Evolutionary conservation across 345 rosid genomes (phyloP).

Genomic region (Melaleuca quinquenervia): DNA sequence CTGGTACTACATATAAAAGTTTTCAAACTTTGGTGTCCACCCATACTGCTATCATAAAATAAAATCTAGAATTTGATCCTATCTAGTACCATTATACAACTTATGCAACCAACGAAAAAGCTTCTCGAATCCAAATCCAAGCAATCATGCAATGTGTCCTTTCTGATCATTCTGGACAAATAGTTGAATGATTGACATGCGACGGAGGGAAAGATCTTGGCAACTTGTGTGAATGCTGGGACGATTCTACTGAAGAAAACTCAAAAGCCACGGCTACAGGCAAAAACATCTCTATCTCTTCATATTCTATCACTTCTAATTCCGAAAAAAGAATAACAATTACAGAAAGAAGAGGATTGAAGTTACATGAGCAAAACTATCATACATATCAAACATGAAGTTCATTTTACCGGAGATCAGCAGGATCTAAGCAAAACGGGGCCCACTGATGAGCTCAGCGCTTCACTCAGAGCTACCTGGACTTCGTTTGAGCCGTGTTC

Average conservation of each 20-base stretch:
- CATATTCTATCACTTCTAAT: neutral
- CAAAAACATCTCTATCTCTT: neutral
- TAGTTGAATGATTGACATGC: neutral
- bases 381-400: constrained; percentile 1
- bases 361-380: neutral
- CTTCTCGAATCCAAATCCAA: neutral
- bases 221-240: neutral
- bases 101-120: neutral
- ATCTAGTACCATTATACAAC: neutral
- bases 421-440: constrained; percentile 67
- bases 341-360: neutral
- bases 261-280: neutral
- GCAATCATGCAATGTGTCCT: neutral
- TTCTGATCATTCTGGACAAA: neutral
- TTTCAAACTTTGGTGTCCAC: neutral
- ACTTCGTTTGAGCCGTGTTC: constrained; percentile 93
- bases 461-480: constrained; percentile 83
- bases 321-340: neutral
- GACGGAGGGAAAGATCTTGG: neutral
- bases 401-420: constrained; percentile 14
- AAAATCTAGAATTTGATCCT: neutral
- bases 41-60: neutral
- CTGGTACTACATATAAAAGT: no score
- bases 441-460: constrained; percentile 76
- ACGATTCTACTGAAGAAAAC: neutral